Base-by-base conservation (phyloP, 2,329 filamentous ascomycete genomes). In the Pseudogymnoascus sp. region DNA sequence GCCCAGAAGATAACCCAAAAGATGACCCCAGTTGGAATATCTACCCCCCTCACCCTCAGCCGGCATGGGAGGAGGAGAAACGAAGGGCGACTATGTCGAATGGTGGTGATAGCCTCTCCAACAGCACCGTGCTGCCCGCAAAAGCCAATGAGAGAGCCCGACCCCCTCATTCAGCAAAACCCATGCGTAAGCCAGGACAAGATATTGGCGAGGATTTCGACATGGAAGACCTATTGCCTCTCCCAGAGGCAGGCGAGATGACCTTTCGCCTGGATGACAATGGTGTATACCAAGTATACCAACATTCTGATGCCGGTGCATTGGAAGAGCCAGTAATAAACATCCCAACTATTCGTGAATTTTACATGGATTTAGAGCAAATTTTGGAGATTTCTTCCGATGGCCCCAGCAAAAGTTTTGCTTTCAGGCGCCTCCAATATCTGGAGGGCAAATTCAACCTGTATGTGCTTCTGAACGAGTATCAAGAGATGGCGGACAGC, bases 371-470 rank as follows among this genome's bases (percentile, higher is more conserved):
- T 71, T 79, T 99, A 27, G 94, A 99, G 71, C 81, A 86, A 21
- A 87, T 97, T 63, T 80, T 96, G 60, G 86, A 88, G 63, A 86
- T 95, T n/a, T 96, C 92, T 0, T 96, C 92, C 0, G 93, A 99
- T 71, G 94, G 94, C 0, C 94, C 94, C 0, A 93, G 88, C 74
- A 99, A 99, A 77, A 97, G 92, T 71, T 97, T 97, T 74, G 93
- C 94, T 1, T 99, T 96, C 74, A 87, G 93, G 61, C 87, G 95
- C 9, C 81, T 99, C 58, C 93, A 96, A 69, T 99, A 97, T 72
- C 79, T 99, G 7, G 94, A 99, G 77, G 93, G 92, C 64, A 97
- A 97, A 72, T 99, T 96, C 77, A 96, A 97, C 72, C 82, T 99
- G 21, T 97, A 99, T 72, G 85, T 87, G 21, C 83, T 99, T 31